Evolutionary conservation across 202 grass and related monocot species (phyloP), one percentile per base, ranked within the genome.

Genomic region (Brachypodium distachyon): DNA sequence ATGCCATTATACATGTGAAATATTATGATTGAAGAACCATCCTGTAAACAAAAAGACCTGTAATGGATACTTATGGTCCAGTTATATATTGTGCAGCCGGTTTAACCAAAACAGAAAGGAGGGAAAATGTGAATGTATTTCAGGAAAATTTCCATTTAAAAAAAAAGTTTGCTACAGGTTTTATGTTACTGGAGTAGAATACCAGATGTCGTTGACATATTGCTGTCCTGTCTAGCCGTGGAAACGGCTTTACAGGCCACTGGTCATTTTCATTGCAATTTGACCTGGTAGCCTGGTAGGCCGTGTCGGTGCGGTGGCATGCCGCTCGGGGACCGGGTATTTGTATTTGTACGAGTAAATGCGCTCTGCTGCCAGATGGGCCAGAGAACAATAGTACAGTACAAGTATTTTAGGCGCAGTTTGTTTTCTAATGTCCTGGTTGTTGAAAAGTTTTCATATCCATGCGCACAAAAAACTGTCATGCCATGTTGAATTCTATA

Each of bases 1-100:
- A 84, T 76, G 68, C 71, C 71, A 72, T 78, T 43, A 77, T 85
- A 85, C 78, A 2, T 82, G 82, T 91, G 79, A 78, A 79, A 83
- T 71, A 23, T 73, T 86, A 43, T 75, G 75, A 80, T 74, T 51
- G 72, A 38, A 67, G 66, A 49, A 72, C 17, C 12, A 53, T 67
- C 18, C 19, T 85, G 87, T 85, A 73, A 85, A 81, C n/a, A 39
- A 58, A n/a, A 37, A 17, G 21, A 65, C 32, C 34, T 76, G 77
- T 34, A 81, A 81, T 41, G 55, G 17, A 33, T 49, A 59, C 55
- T 59, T 72, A 49, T 44, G 51, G 34, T 81, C 50, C 71, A 80
- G 57, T 47, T 79, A 40, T 76, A 56, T 47, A 40, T 52, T 56
- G 55, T 70, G 29, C 76, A 71, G 70, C 39, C 2, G 12, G 41